Base-by-base conservation (phyloP, 768 basidiomycete species). In the Daedalea quercina region DNA sequence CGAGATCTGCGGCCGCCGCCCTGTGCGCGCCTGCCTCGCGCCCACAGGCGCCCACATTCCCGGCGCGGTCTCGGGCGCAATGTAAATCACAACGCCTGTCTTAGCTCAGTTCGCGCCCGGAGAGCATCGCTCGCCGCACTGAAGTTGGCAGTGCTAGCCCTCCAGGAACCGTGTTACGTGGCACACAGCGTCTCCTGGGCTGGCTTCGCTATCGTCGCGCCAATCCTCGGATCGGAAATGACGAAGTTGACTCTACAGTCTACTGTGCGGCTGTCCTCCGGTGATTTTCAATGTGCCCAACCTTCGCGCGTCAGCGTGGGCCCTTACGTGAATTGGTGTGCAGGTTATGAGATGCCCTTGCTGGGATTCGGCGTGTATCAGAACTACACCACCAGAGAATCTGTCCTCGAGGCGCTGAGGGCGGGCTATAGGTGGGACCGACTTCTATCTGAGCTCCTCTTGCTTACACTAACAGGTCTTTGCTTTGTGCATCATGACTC, bases 311-410 rank as follows among this genome's bases (percentile, higher is more conserved):
- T 12, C 31, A 9, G 34, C 20, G 34, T 35, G 13, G 24, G 22
- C 17, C 26, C 40, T 51, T 20, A n/a, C 6, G 12, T 11, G 28
- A 31, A 6, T 31, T 31, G 28, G 11, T 31, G n/a, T n/a, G 28
- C 28, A 65, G 62, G 85, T 11, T 65, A 78, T 63, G 51, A 66
- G 15, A 86, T 89, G 73, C 87, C 88, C 22, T 65, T 72, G 7
- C 72, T 90, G 2, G 87, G 87, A 9, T 82, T 89, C 53, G 87
- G 74, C 1, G 85, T 89, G 24, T 89, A 83, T 60, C 77, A 82
- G 61, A 89, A 88, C 66, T 77, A 80, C 59, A 71, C 75, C 44
- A 70, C 83, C 23, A 74, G 68, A 33, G 58, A 76, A 0, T 81
- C 84, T 22, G 79, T 80, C 35, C 58, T 83, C 13, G 79, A 81